Conservation (phyloP, 2,329 filamentous ascomycete species). For the Fusarium heterosporum region DNA sequence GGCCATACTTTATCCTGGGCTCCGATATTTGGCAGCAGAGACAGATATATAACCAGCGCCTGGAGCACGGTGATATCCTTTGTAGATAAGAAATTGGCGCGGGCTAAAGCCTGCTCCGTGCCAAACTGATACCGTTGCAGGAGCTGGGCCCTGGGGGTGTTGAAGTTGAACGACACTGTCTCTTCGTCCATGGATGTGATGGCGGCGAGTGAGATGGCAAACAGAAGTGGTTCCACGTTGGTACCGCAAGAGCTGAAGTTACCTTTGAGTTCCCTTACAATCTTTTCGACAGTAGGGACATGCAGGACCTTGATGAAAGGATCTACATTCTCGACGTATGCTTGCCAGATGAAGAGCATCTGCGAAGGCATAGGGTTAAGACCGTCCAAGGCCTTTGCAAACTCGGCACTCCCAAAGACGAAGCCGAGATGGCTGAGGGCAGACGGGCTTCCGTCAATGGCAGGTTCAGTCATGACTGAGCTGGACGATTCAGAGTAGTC, state of each 20-base stretch:
- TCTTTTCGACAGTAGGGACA: slow-evolving; percentile 31
- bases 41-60: slow-evolving; percentile 46
- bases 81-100: slow-evolving; percentile 39
- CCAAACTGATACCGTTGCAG: slow-evolving; percentile 39
- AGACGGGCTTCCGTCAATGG: background rate
- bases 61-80: slow-evolving; percentile 44
- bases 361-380: slow-evolving; percentile 47
- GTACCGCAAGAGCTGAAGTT: slow-evolving; percentile 37
- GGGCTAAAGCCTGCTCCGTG: slow-evolving; percentile 44
- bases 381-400: slow-evolving; percentile 18
- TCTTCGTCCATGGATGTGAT: slow-evolving; percentile 44
- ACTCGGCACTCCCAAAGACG: slow-evolving; percentile 32
- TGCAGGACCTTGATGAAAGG: slow-evolving; percentile 50
- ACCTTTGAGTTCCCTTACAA: slow-evolving; percentile 33
- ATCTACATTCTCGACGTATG: slow-evolving; percentile 48
- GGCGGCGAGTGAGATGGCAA: slow-evolving; percentile 45
- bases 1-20: slow-evolving; percentile 43
- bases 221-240: slow-evolving; percentile 43
- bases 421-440: slow-evolving; percentile 32
- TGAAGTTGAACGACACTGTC: slow-evolving; percentile 34
- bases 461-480: slow-evolving; percentile 3
- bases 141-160: slow-evolving; percentile 25
- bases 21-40: slow-evolving; percentile 36
- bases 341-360: slow-evolving; percentile 48
- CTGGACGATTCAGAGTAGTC: slow-evolving; percentile 20